phyloP scores from a whole-genome alignment of 2,329 filamentous ascomycete genomes.

The Shiraia sp. region DNA sequence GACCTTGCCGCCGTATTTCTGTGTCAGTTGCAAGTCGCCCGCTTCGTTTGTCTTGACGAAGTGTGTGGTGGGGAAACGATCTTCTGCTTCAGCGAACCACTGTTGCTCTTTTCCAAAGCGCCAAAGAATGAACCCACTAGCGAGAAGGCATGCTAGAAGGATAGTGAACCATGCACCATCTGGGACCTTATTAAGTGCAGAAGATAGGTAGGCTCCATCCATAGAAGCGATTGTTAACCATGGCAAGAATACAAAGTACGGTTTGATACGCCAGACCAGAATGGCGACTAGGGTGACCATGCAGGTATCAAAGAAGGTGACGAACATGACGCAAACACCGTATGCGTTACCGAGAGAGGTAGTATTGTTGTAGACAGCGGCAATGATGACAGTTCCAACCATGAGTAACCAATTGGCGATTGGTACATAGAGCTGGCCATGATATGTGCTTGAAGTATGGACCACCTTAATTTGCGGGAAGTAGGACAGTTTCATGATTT shows the following conservation, averaged over 20 bases:
- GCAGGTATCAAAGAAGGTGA: conserved; percentile 77
- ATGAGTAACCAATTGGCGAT: conserved; percentile 77
- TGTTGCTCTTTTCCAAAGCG: conserved; percentile 78
- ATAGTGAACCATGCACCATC: conserved; percentile 80
- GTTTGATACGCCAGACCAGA: conserved; percentile 69
- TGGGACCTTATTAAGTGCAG: conserved; percentile 72
- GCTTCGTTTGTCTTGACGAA: conserved; percentile 44
- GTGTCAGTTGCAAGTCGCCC: conserved; percentile 44
- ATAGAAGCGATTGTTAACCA: conserved; percentile 68
- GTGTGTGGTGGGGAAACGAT: conserved; percentile 55
- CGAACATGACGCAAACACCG: conserved; percentile 78
- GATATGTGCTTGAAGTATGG: conserved; percentile 70
- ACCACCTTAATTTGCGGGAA: conserved; percentile 76
- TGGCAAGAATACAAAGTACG: conserved; percentile 62
- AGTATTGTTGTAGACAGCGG: conserved; percentile 72
- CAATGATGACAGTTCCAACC: conserved; percentile 74
- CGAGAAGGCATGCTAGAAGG: conserved; percentile 64
- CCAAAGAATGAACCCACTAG: conserved; percentile 72
- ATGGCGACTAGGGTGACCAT: conserved; percentile 74
- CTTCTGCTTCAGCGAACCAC: conserved; percentile 70
- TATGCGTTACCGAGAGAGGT: conserved; percentile 70
- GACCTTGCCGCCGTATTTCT: conserved; percentile 41
- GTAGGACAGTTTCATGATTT: conserved; percentile 74
- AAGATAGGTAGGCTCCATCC: conserved; percentile 71
- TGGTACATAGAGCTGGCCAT: conserved; percentile 78